A percentile compares a stretch with the other conserved stretches of the same genome.
phyloP scores from a whole-genome alignment of 805 yeast genomes.

The Candida pini region DNA sequence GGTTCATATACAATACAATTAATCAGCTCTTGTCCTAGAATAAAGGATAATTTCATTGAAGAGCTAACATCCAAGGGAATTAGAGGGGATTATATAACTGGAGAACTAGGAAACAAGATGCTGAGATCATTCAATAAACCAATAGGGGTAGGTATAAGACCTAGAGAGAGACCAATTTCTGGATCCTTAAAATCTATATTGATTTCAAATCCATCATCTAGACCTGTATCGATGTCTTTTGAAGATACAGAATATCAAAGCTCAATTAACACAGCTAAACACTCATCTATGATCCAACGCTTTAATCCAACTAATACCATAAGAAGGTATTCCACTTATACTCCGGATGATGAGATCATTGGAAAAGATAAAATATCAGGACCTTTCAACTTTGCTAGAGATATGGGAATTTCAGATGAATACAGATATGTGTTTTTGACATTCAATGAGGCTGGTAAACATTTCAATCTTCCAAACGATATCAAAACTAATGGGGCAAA shows the following conservation, averaged over 20 bases:
- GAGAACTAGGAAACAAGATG: conserved; percentile 17
- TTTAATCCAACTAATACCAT: too few species aligned
- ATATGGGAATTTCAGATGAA: conserved; percentile 1
- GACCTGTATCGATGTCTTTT: neutral
- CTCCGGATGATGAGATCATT: too few species aligned
- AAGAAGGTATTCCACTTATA: too few species aligned
- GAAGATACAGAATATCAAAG: too few species aligned
- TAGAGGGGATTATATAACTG: conserved; percentile 22
- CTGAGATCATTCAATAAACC: conserved; percentile 11
- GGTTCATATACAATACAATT: conserved; percentile 12
- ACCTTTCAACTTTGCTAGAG: conserved; percentile 8
- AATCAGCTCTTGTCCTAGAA: conserved; percentile 4
- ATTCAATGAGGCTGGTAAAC: conserved; percentile 15
- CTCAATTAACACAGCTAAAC: too few species aligned
- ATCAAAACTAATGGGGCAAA: conserved; percentile 16
- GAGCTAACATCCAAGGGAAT: conserved; percentile 14
- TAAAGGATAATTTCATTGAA: conserved; percentile 5
- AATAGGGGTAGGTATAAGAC: conserved; percentile 14
- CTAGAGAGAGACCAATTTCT: neutral
- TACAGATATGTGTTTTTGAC: conserved; percentile 6
- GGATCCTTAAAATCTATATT: neutral
- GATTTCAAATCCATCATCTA: neutral
- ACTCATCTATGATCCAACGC: too few species aligned
- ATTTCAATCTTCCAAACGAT: conserved; percentile 23
- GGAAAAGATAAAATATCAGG: conserved; percentile 3